These are phyloP conservation scores for Tetraselmis striata DNA, from an alignment of 139 green algal species.

Conservation along the genomic window DNA sequence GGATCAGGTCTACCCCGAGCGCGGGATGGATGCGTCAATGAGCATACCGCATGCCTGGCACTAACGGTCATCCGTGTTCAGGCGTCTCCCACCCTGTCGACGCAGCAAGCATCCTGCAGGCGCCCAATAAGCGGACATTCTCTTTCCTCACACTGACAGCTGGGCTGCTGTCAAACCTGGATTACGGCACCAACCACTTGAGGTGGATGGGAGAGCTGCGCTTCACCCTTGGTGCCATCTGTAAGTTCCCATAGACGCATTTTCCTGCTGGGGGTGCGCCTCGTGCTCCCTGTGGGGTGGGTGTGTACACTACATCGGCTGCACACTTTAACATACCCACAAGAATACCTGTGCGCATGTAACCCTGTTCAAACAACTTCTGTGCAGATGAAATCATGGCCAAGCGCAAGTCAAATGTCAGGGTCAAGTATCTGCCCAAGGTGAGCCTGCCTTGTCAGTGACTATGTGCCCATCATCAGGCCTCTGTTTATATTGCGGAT, in stretches of 20 bases:
- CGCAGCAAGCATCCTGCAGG: not conserved
- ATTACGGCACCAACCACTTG: not conserved
- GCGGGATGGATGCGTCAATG: too few species aligned
- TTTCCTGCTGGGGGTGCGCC: too few species aligned
- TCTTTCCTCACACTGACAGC: not conserved
- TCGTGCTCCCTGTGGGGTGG: too few species aligned
- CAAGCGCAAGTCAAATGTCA: not conserved
- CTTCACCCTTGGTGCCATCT: not conserved
- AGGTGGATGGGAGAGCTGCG: not conserved
- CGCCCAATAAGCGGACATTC: not conserved
- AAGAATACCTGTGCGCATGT: not conserved
- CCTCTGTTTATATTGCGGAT: too few species aligned
- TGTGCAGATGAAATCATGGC: not conserved
- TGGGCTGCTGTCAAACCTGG: not conserved
- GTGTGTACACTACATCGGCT: not conserved
- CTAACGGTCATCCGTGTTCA: not conserved
- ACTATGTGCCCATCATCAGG: too few species aligned
- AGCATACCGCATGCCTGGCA: too few species aligned
- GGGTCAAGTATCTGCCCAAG: not conserved
- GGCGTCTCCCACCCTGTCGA: not conserved
- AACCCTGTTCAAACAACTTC: not conserved
- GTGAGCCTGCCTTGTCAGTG: too few species aligned
- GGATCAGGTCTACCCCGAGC: too few species aligned
- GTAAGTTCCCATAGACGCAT: not conserved
- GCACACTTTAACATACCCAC: not conserved